phyloP scores from a whole-genome alignment of 2,329 filamentous ascomycete species.

The Cladophialophora immunda region DNA sequence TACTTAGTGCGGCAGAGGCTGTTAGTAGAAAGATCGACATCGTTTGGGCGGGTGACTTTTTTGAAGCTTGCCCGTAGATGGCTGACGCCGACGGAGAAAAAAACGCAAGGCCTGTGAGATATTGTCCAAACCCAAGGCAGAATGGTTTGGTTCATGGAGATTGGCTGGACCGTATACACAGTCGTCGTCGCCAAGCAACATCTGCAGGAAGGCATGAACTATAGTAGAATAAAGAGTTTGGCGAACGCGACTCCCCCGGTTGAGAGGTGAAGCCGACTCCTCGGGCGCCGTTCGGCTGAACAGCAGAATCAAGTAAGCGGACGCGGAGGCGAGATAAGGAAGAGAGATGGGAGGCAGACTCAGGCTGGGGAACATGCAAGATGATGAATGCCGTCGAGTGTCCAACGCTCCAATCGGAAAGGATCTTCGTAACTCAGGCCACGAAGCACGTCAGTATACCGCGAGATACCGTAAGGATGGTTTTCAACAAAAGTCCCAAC shows the following conservation, averaged over 20 bases:
- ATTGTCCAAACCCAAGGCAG: background rate
- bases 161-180: background rate
- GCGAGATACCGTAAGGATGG: background rate
- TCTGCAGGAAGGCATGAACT: background rate
- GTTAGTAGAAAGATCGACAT: background rate
- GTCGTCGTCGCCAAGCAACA: background rate
- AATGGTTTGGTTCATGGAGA: background rate
- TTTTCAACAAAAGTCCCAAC: conserved; percentile 1
- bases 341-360: background rate
- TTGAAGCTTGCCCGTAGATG: background rate
- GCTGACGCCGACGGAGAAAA: background rate
- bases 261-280: background rate
- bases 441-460: background rate
- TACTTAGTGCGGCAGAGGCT: background rate
- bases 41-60: background rate
- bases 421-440: background rate
- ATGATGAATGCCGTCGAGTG: background rate
- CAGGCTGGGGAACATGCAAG: background rate
- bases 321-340: background rate
- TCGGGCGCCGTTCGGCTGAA: background rate
- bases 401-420: background rate
- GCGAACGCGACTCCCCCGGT: background rate
- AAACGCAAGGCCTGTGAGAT: background rate
- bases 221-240: background rate
- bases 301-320: background rate